A percentile compares a stretch with the other conserved stretches of the same genome.
phyloP scores from a whole-genome alignment of 2,329 filamentous ascomycete genomes.

The Pyrenochaeta sp. region DNA sequence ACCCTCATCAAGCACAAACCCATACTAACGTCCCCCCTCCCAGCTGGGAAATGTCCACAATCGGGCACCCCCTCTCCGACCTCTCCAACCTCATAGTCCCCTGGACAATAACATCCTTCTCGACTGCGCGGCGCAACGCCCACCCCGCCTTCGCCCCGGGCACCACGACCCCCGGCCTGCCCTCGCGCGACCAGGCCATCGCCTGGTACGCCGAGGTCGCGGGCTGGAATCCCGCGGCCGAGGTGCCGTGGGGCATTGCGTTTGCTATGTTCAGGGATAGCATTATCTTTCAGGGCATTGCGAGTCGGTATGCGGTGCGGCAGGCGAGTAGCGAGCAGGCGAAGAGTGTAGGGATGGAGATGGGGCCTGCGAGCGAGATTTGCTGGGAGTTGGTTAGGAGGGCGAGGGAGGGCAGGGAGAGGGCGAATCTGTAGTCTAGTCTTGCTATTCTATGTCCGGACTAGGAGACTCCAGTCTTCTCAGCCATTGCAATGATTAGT shows the following conservation, averaged over 20 bases:
- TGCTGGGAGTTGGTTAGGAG: slow-evolving; percentile 75
- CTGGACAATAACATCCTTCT: slow-evolving; percentile 49
- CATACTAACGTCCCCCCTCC: no score
- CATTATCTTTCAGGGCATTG: slow-evolving; percentile 84
- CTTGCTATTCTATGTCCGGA: no score
- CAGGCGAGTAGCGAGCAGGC: slow-evolving; percentile 91
- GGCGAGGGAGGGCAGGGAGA: slow-evolving; percentile 49
- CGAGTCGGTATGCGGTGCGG: slow-evolving; percentile 79
- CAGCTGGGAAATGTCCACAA: slow-evolving; percentile 86
- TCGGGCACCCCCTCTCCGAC: slow-evolving; percentile 93
- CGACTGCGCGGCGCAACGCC: slow-evolving; percentile 47
- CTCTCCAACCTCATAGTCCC: slow-evolving; percentile 75
- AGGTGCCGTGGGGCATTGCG: slow-evolving; percentile 68
- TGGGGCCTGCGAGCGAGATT: slow-evolving; percentile 74
- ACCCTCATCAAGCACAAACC: no score
- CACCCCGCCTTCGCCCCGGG: slow-evolving; percentile 67
- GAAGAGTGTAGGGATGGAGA: slow-evolving; percentile 71
- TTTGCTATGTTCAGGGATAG: slow-evolving; percentile 66
- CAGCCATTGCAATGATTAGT: no score
- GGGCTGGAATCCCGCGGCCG: slow-evolving; percentile 71
- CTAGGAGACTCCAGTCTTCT: no score
- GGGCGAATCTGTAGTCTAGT: slow-evolving; percentile 38
- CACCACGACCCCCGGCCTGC: slow-evolving; percentile 69
- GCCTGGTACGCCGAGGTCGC: slow-evolving; percentile 71
- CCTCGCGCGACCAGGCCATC: slow-evolving; percentile 64